A percentile compares a stretch with the other conserved stretches of the same genome.
Evolutionary conservation across 305 asterid genomes (phyloP).

Genomic region (Plantago coronopus): DNA sequence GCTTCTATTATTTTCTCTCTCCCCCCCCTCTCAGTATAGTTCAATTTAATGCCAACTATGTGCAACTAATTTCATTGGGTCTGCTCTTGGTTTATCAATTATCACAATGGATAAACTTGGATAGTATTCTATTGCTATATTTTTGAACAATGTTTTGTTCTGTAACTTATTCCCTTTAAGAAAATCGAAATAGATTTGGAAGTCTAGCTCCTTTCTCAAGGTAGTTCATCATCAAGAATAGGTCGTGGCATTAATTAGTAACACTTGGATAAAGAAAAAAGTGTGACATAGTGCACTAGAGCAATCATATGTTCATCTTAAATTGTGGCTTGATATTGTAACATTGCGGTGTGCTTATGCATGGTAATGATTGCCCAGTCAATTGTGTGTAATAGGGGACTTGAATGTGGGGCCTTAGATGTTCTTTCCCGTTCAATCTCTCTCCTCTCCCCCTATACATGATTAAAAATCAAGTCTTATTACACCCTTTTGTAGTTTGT

Average conservation of each 20-base stretch:
- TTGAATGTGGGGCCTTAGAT: constrained; percentile 3
- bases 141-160: constrained; percentile 16
- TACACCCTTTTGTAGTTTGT: neutral
- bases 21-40: no score
- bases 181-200: constrained; percentile 2
- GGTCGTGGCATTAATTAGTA: neutral
- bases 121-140: neutral
- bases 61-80: constrained; percentile 19
- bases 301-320: neutral
- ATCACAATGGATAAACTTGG: neutral
- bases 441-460: constrained; percentile 3
- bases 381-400: constrained; percentile 3
- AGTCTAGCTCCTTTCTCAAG: constrained; percentile 7
- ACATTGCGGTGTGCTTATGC: neutral
- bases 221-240: constrained; percentile 1
- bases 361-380: neutral
- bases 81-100: constrained; percentile 17
- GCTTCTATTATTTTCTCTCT: no score
- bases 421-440: neutral
- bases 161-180: constrained; percentile 2
- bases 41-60: neutral
- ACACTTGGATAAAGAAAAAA: neutral
- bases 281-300: neutral
- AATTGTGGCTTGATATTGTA: neutral
- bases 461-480: neutral